Conservation (phyloP, 2,329 filamentous ascomycete genomes). For the Phoma sp. region DNA sequence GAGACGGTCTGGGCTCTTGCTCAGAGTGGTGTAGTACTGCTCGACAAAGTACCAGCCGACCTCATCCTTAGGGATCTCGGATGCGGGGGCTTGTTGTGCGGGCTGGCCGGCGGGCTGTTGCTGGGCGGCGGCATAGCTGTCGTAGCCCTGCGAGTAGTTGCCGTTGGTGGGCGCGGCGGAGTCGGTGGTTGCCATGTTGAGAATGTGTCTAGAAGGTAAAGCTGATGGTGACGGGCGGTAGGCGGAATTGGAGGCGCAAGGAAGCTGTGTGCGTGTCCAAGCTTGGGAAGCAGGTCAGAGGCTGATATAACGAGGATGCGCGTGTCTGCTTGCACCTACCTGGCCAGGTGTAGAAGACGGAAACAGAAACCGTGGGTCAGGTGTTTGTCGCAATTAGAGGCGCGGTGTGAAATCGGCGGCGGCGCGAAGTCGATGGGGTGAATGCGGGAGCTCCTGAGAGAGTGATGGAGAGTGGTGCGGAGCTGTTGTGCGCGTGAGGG, state of each 20-base stretch:
- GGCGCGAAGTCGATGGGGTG: constrained; percentile 10
- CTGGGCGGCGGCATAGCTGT: constrained; percentile 42
- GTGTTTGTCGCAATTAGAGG: constrained; percentile 5
- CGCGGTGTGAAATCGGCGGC: constrained; percentile 5
- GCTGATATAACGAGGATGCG: constrained; percentile 12
- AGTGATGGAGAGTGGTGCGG: constrained; percentile 11
- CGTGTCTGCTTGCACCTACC: constrained; percentile 24
- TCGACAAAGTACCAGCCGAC: constrained; percentile 99
- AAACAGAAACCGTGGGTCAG: constrained; percentile 19
- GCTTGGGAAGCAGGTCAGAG: constrained; percentile 10
- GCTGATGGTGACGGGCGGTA: background rate
- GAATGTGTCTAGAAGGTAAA: constrained; percentile 15
- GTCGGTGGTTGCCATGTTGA: constrained; percentile 47
- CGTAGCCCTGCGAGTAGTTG: constrained; percentile 56
- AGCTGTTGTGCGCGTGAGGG: constrained; percentile 17
- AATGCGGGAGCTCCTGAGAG: constrained; percentile 8
- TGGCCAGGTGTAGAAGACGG: constrained; percentile 18
- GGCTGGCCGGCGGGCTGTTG: constrained; percentile 37
- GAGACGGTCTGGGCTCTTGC: constrained; percentile 91
- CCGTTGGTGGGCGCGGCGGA: constrained; percentile 55
- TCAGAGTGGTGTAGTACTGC: constrained; percentile 98
- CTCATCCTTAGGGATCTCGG: constrained; percentile 79
- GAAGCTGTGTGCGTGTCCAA: constrained; percentile 14
- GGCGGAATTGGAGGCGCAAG: constrained; percentile 12
- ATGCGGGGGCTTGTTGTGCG: constrained; percentile 36